Evolutionary conservation across 2,329 filamentous ascomycete species (phyloP), one percentile per base, ranked within the genome.

Genomic region (Aureobasidium musti): DNA sequence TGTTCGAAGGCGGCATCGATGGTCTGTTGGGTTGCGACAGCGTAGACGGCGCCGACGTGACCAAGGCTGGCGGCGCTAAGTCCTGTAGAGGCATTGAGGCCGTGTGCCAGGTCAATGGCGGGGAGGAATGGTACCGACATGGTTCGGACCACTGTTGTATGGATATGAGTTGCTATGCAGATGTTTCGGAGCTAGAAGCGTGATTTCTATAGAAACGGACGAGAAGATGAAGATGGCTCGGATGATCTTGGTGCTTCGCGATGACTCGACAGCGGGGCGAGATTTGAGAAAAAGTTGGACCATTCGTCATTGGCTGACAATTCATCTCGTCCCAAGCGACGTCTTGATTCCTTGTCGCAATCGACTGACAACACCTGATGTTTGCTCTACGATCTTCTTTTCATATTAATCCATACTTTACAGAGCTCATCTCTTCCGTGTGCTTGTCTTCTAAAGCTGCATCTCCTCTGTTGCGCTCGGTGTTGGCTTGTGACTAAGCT

Each of bases 1-100:
- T 89, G 85, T 28, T 73, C 47, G 54, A 85, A 79, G 11, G 82
- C 79, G 43, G 77, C 71, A 57, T 83, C 79, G 71, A 84, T 74
- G 26, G 70, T 74, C 37, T 71, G 65, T 26, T 78, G 77, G 21
- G 82, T 82, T 66, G 84, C 81, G 70, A 79, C 81, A 65, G 85
- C 77, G 71, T 86, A 83, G 67, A 87, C 82, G 67, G 82, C 82
- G 70, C 85, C 85, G 64, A 89, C 80, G 75, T 85, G 87, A 37
- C 85, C 82, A 69, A 89, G 69, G 39, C 77, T 74, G 67, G 83
- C 78, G 54, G 83, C 75, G 57, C 79, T 77, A 66, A 87, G 80
- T 67, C 85, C 84, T 64, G 79, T 77, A 47, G 80, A 72, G 68
- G 81, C 71, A 69, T 79, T 75, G 69, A 79, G 73, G 73, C 79